These are phyloP conservation scores for Lentinula lateritia DNA, from an alignment of 768 basidiomycete genomes.

Conservation along the genomic window DNA sequence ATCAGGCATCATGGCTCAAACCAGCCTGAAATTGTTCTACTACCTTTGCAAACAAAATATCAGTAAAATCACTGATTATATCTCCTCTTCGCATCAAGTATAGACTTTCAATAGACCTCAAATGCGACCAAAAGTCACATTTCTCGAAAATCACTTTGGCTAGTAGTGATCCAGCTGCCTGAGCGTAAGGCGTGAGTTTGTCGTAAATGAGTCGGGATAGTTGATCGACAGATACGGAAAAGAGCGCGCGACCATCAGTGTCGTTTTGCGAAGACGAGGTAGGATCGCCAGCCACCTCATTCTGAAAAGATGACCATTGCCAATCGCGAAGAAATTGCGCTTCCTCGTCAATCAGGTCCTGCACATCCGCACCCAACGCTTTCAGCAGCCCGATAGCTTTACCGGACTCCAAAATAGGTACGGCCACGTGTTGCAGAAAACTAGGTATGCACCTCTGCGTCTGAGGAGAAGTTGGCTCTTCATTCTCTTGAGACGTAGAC, in stretches of 20 bases:
- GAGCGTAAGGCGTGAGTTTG: conserved; percentile 51
- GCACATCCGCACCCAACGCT: conserved; percentile 37
- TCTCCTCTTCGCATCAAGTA: conserved; percentile 79
- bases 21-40: conserved; percentile 3
- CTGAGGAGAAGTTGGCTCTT: conserved; percentile 16
- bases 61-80: conserved; percentile 66
- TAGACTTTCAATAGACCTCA: conserved; percentile 59
- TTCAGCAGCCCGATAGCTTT: conserved; percentile 75
- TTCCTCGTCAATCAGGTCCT: background rate
- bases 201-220: conserved; percentile 63
- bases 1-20: background rate
- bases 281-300: background rate
- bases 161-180: conserved; percentile 43
- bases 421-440: conserved; percentile 59
- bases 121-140: conserved; percentile 59
- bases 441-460: conserved; percentile 40
- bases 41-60: conserved; percentile 72
- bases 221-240: conserved; percentile 55
- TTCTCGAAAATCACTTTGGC: conserved; percentile 59
- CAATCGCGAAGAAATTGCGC: conserved; percentile 21
- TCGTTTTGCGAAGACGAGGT: background rate
- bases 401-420: conserved; percentile 58
- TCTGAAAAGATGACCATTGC: conserved; percentile 27
- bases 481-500: background rate
- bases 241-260: conserved; percentile 14